phyloP scores from a whole-genome alignment of 495 filamentous ascomycete genomes.

The Podospora appendiculata region DNA sequence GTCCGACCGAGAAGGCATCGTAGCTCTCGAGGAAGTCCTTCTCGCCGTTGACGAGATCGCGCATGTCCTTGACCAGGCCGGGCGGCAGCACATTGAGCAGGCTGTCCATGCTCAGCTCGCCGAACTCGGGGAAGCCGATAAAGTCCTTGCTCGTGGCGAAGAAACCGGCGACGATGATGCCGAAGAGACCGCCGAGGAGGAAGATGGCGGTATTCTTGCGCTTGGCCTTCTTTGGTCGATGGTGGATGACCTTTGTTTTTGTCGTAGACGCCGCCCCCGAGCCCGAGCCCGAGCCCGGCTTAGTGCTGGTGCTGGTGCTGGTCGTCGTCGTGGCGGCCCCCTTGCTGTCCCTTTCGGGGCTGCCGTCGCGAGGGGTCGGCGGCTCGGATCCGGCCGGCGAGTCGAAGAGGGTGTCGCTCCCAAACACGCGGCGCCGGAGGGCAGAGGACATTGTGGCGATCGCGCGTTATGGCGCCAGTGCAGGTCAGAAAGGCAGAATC shows the following conservation, averaged over 20 bases:
- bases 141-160: conserved; percentile 80
- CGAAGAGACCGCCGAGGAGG: conserved; percentile 73
- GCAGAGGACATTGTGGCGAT: conserved; percentile 29
- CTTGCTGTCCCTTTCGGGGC: conserved; percentile 37
- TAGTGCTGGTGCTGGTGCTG: too few relatives aligned
- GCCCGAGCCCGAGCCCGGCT: too few relatives aligned
- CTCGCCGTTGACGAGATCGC: conserved; percentile 75
- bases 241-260: conserved; percentile 35
- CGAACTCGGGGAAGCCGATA: conserved; percentile 70
- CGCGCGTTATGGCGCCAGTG: too few relatives aligned
- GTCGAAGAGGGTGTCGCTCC: background rate
- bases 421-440: conserved; percentile 39
- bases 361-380: conserved; percentile 29
- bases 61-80: conserved; percentile 72
- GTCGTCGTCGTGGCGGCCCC: background rate
- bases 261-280: background rate
- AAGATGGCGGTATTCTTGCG: conserved; percentile 75
- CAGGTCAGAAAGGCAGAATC: too few relatives aligned
- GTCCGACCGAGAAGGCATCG: conserved; percentile 85
- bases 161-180: conserved; percentile 70
- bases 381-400: conserved; percentile 11
- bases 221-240: conserved; percentile 46
- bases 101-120: conserved; percentile 76
- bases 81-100: conserved; percentile 78
- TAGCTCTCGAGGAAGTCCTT: conserved; percentile 74